phyloP scores from a whole-genome alignment of 192 early-diverging fungal genomes.

The Blastocladiella britannica region DNA sequence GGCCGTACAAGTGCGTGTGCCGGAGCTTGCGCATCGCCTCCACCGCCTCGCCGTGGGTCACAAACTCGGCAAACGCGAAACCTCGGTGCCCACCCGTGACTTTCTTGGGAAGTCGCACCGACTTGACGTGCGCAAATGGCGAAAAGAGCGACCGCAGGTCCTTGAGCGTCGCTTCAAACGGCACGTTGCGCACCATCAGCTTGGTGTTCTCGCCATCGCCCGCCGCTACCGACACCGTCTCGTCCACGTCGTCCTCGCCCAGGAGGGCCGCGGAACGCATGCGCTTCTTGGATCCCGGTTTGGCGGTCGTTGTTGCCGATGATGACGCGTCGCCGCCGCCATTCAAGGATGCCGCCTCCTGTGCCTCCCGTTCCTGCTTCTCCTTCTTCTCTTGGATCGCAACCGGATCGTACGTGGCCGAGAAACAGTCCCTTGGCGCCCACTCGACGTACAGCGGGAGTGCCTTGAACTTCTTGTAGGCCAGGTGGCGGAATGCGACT shows the following conservation, averaged over 20 bases:
- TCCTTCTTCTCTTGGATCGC: conserved; percentile 6
- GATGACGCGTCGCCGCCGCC: conserved; percentile 7
- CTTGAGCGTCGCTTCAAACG: conserved; percentile 89
- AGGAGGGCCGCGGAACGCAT: conserved; percentile 8
- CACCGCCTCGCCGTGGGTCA: conserved; percentile 87
- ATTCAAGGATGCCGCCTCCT: background rate
- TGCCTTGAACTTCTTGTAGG: conserved; percentile 80
- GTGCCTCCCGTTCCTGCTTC: conserved; percentile 10
- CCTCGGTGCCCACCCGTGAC: conserved; percentile 83
- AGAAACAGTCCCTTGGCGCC: conserved; percentile 70
- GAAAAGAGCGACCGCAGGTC: conserved; percentile 74
- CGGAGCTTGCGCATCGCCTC: conserved; percentile 65
- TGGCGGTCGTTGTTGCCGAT: background rate
- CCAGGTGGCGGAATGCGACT: conserved; percentile 64
- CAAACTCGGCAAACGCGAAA: conserved; percentile 94
- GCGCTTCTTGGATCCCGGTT: conserved; percentile 10
- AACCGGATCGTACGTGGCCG: conserved; percentile 24
- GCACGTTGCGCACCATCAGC: conserved; percentile 80
- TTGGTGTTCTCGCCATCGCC: conserved; percentile 54
- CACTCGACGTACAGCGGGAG: conserved; percentile 83
- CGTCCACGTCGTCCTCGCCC: conserved; percentile 28
- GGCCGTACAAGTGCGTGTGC: conserved; percentile 89
- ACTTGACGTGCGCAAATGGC: conserved; percentile 89
- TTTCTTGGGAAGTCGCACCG: conserved; percentile 84
- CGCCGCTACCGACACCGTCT: conserved; percentile 8